Evolutionary conservation across 2,329 filamentous ascomycete species (phyloP), one percentile per base, ranked within the genome.

Genomic region (Leptodontidium sp.): DNA sequence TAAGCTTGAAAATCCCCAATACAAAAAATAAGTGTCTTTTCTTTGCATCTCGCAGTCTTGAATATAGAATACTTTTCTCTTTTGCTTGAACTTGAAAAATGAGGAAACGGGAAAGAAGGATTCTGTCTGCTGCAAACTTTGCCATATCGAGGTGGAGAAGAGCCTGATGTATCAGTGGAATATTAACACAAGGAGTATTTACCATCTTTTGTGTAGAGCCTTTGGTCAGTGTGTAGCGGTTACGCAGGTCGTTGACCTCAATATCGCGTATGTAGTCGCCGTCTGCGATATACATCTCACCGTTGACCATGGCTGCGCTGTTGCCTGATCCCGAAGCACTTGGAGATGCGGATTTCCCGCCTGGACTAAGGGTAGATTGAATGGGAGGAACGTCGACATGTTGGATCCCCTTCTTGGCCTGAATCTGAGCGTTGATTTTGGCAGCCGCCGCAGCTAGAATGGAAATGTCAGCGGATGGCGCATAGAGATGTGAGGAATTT

Each of bases 211-310:
- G 96, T 74, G 94, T 97, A 77, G 93, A 92, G 78, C 94, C 94
- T 85, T 98, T 98, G 73, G 95, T 99, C 84, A 99, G 87, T 80
- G 94, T 91, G 82, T 99, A 99, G 76, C 95, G 93, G 80, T 98
- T 99, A 73, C 95, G 91, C 78, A 98, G 84, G 82, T 98, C 95
- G 81, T 99, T 99, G 84, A 99, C 93, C 84, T 98, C 96, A 78
- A 99, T 97, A 79, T 99, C 96, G 82, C 97, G 96, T 83, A 99
- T 98, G 80, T 93, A 98, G 82, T 99, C 96, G 77, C 96, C 96
- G 79, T 98, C 96, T 71, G 94, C 92, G 76, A 97, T 92, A 79
- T 98, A 98, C 80, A 97, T 92, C 77, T 97, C 93, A 76, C 91
- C 90, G 77, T 95, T 93, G 80, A 97, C 79, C 62, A 79, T 74